Percentiles rank a stretch among this genome's conserved stretches.
phyloP scores from a whole-genome alignment of 1,284 basidiomycete species.

The Mycena citricolor region DNA sequence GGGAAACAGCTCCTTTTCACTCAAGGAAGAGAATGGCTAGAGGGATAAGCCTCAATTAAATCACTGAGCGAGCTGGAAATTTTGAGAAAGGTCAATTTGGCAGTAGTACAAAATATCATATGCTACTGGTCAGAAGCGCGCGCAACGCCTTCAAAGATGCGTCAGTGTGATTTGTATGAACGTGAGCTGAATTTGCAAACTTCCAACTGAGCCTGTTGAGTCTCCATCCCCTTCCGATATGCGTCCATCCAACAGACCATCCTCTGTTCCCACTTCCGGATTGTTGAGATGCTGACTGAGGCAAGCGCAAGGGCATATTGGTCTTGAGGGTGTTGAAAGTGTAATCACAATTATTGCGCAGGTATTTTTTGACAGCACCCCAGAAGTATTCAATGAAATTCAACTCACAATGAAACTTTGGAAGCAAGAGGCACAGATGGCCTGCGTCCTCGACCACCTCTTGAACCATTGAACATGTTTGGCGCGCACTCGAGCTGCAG shows the following conservation, averaged over 20 bases:
- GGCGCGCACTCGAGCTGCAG: no score
- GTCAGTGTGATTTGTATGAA: constrained; percentile 27
- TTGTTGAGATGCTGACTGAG: constrained; percentile 25
- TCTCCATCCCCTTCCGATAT: constrained; percentile 25
- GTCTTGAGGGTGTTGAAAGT: constrained; percentile 26
- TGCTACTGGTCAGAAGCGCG: no score
- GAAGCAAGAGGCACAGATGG: constrained; percentile 10
- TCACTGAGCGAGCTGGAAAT: no score
- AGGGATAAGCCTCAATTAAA: no score
- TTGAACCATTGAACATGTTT: constrained; percentile 6
- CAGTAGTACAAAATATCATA: no score
- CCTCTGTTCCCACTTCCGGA: constrained; percentile 30
- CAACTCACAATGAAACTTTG: constrained; percentile 20
- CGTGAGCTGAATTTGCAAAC: constrained; percentile 27
- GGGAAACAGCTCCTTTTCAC: no score
- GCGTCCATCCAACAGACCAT: constrained; percentile 28
- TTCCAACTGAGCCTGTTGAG: constrained; percentile 27
- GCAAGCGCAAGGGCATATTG: constrained; percentile 26
- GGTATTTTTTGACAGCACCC: constrained; percentile 32
- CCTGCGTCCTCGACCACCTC: constrained; percentile 8
- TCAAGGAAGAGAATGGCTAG: no score
- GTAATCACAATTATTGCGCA: constrained; percentile 29
- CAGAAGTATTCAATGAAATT: constrained; percentile 29
- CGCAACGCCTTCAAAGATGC: constrained; percentile 23
- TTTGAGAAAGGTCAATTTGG: no score